A percentile compares a stretch with the other conserved stretches of the same genome.
These are phyloP conservation scores for Saccharomyces paradoxus DNA, from an alignment of 805 yeast species.

Conservation along the genomic window DNA sequence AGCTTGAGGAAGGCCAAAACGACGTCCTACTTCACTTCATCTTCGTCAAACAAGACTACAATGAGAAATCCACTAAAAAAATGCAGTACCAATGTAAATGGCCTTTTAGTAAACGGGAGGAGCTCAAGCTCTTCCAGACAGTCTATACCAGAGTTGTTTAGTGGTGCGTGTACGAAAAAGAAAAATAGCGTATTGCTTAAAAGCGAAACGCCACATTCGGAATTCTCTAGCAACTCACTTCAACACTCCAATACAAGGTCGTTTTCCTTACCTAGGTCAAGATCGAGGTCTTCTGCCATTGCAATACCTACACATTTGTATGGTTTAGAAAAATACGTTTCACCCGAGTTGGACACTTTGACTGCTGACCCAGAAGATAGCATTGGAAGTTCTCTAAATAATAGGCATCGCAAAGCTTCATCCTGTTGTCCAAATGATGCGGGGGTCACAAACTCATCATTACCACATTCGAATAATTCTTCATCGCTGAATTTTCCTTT, in stretches of 20 bases:
- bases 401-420: neutral
- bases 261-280: neutral
- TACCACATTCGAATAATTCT: neutral
- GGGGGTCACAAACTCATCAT: neutral
- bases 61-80: neutral
- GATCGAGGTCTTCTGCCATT: slow-evolving; percentile 14
- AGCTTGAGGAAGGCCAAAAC: neutral
- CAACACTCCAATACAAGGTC: neutral
- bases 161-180: neutral
- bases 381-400: neutral
- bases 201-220: neutral
- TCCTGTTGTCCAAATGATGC: neutral
- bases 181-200: neutral
- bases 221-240: neutral
- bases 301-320: slow-evolving; percentile 23
- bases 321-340: slow-evolving; percentile 24
- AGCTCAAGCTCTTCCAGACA: neutral
- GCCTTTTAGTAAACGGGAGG: neutral
- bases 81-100: neutral
- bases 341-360: slow-evolving; percentile 22
- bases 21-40: neutral
- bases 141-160: neutral
- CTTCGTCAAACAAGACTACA: neutral
- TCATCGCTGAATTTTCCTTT: neutral
- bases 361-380: slow-evolving; percentile 5